These are phyloP conservation scores for Primulina tabacum DNA, from an alignment of 257 asterid species.

Conservation along the genomic window DNA sequence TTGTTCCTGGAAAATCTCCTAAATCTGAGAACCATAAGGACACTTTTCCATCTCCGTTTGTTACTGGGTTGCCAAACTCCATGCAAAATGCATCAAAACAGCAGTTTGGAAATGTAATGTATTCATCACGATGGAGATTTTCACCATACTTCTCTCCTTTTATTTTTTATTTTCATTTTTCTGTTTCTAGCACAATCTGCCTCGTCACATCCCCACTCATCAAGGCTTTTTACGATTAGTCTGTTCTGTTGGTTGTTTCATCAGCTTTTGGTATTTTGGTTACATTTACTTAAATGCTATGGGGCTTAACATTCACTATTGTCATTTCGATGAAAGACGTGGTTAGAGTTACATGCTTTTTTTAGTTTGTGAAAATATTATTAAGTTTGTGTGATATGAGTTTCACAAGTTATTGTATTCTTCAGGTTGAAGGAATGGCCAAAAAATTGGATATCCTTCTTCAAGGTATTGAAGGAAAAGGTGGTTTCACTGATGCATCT, in stretches of 20 bases:
- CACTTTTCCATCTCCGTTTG: conserved; percentile 29
- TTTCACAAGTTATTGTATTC: conserved; percentile 20
- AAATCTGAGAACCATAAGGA: conserved; percentile 41
- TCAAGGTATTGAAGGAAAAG: conserved; percentile 68
- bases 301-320: conserved; percentile 15
- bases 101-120: conserved; percentile 69
- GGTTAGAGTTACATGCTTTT: conserved; percentile 21
- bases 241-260: conserved; percentile 14
- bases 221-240: conserved; percentile 22
- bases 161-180: conserved; percentile 4
- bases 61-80: conserved; percentile 32
- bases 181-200: conserved; percentile 12
- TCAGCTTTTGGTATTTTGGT: conserved; percentile 15
- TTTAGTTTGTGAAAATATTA: conserved; percentile 8
- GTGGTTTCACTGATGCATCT: conserved; percentile 82
- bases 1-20: conserved; percentile 38
- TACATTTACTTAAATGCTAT: conserved; percentile 7
- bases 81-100: conserved; percentile 54
- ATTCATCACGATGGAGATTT: conserved; percentile 20
- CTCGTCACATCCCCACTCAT: conserved; percentile 1
- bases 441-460: conserved; percentile 65
- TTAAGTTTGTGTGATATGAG: conserved; percentile 9
- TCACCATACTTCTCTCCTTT: not conserved
- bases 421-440: conserved; percentile 87
- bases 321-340: not conserved